Percentiles rank a stretch among this genome's conserved stretches.
Conservation (phyloP, 352 stramenopile genomes). For the Halophytophthora batemanensis region DNA sequence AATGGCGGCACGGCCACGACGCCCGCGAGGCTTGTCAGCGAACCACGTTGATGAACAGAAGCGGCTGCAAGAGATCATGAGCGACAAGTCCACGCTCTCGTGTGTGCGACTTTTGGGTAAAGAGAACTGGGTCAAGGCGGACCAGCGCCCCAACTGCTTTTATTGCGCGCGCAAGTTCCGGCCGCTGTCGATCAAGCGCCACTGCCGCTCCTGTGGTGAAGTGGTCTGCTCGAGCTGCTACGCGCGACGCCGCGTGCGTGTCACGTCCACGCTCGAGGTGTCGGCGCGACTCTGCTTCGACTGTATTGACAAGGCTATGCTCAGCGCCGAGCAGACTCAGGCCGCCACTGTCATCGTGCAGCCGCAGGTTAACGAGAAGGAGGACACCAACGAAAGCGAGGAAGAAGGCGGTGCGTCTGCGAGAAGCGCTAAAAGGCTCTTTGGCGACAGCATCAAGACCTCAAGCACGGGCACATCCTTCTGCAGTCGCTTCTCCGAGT, state of each 20-base stretch:
- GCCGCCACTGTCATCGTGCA: constrained; percentile 10
- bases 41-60: constrained; percentile 49
- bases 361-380: constrained; percentile 3
- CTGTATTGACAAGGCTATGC: constrained; percentile 73
- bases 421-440: constrained; percentile 21
- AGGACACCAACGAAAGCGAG: constrained; percentile 6
- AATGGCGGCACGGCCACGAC: constrained; percentile 7
- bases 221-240: constrained; percentile 80
- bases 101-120: constrained; percentile 46
- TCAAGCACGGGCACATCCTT: constrained; percentile 31
- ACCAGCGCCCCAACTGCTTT: constrained; percentile 66
- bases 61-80: constrained; percentile 54
- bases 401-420: constrained; percentile 13
- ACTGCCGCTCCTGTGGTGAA: constrained; percentile 79
- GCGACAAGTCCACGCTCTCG: constrained; percentile 50
- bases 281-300: constrained; percentile 70
- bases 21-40: constrained; percentile 48
- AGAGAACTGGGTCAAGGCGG: constrained; percentile 75
- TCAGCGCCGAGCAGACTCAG: constrained; percentile 19
- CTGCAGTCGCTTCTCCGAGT: constrained; percentile 39
- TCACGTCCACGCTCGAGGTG: constrained; percentile 28
- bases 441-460: constrained; percentile 33
- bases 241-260: constrained; percentile 47
- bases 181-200: constrained; percentile 70
- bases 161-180: constrained; percentile 79